Evolutionary conservation across 257 asterid species (phyloP).

Genomic region (Knoxia roxburghii): DNA sequence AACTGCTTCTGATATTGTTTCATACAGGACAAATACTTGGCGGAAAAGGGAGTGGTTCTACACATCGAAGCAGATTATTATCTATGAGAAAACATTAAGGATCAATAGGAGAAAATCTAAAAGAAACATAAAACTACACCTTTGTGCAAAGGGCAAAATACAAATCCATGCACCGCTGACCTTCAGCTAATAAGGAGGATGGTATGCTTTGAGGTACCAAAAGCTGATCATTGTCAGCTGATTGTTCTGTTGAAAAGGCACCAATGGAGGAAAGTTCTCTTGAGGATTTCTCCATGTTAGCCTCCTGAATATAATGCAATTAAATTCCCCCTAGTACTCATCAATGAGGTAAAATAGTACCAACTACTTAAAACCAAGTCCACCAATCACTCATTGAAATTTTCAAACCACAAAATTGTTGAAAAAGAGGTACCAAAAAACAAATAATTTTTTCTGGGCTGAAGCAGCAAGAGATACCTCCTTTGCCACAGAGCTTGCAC

Average conservation of each 20-base stretch:
- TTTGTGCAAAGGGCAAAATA: constrained; percentile 96
- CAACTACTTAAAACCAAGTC: neutral
- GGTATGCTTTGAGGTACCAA: constrained; percentile 52
- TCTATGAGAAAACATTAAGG: neutral
- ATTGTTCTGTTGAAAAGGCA: constrained; percentile 32
- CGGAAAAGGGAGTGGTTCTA: constrained; percentile 91
- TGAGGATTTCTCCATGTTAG: constrained; percentile 30
- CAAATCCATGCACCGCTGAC: constrained; percentile 79
- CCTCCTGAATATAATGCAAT: constrained; percentile 39
- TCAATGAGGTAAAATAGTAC: neutral
- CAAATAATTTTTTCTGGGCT: neutral
- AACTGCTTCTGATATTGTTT: constrained; percentile 49
- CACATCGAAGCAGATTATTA: constrained; percentile 19
- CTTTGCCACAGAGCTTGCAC: constrained; percentile 35
- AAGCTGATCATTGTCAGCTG: constrained; percentile 38
- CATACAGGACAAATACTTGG: constrained; percentile 63
- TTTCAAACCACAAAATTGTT: neutral
- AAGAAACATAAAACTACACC: constrained; percentile 35
- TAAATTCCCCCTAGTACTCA: neutral
- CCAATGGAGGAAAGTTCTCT: constrained; percentile 38
- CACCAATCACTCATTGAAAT: neutral
- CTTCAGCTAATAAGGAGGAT: constrained; percentile 55
- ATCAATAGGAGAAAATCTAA: constrained; percentile 14
- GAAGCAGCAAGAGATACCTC: constrained; percentile 40
- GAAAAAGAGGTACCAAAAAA: neutral